phyloP scores from a whole-genome alignment of 2,329 filamentous ascomycete genomes.

The Curvularia sp. region DNA sequence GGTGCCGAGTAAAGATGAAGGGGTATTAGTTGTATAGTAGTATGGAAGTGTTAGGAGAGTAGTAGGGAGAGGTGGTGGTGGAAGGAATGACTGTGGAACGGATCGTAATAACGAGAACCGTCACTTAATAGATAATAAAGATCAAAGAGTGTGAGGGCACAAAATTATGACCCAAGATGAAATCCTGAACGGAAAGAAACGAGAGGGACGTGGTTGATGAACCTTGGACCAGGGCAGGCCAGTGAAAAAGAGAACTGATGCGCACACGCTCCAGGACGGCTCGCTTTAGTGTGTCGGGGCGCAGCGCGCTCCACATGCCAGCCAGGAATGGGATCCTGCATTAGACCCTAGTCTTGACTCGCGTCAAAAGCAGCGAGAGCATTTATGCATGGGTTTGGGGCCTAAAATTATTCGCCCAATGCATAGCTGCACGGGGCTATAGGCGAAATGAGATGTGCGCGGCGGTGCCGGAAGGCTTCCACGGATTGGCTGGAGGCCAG shows the following conservation, averaged over 20 bases:
- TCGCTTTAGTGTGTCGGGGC: conserved; percentile 50
- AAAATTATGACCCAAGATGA: conserved; percentile 45
- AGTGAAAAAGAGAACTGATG: conserved; percentile 53
- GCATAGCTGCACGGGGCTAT: conserved; percentile 40
- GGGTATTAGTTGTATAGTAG: conserved; percentile 37
- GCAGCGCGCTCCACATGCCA: conserved; percentile 50
- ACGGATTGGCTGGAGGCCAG: conserved; percentile 26
- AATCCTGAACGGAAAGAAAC: conserved; percentile 49
- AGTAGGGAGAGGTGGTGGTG: conserved; percentile 9
- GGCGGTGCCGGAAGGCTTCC: conserved; percentile 32
- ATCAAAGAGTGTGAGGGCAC: conserved; percentile 24
- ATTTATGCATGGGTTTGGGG: conserved; percentile 48
- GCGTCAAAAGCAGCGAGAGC: conserved; percentile 44
- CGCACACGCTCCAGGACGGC: conserved; percentile 48
- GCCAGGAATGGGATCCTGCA: conserved; percentile 32
- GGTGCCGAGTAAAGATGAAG: conserved; percentile 22
- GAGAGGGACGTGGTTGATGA: conserved; percentile 53
- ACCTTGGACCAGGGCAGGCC: conserved; percentile 49
- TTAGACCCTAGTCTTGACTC: conserved; percentile 29
- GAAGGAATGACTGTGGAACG: conserved; percentile 53
- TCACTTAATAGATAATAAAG: conserved; percentile 44
- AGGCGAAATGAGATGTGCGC: conserved; percentile 49
- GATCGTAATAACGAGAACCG: conserved; percentile 48
- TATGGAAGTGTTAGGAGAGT: conserved; percentile 30
- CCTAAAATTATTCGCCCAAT: conserved; percentile 42